Conservation (phyloP, 257 asterid species). For the Salvia miltiorrhiza region DNA sequence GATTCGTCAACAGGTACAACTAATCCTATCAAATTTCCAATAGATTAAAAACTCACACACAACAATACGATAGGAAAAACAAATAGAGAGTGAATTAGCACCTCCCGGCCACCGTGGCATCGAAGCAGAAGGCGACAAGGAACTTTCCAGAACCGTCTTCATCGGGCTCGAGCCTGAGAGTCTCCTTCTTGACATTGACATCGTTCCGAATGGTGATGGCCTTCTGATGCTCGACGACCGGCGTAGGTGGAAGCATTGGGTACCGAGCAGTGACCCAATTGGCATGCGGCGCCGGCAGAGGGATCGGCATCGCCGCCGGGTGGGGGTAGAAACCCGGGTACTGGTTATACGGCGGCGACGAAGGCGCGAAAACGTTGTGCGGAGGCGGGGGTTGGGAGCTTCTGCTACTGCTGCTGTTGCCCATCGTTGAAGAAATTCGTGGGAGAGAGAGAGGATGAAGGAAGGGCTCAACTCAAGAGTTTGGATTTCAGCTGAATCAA, state of each 20-base stretch:
- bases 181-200: constrained; percentile 91
- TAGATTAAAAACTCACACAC: background rate
- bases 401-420: constrained; percentile 52
- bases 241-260: constrained; percentile 42
- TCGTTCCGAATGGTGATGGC: constrained; percentile 92
- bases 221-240: constrained; percentile 82
- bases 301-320: constrained; percentile 45
- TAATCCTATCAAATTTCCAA: background rate
- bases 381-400: constrained; percentile 51
- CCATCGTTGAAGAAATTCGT: constrained; percentile 35
- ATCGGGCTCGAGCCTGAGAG: constrained; percentile 72
- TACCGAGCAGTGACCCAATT: constrained; percentile 2
- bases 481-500: background rate
- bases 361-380: constrained; percentile 50
- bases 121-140: constrained; percentile 63
- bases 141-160: constrained; percentile 67
- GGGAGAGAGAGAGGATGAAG: background rate
- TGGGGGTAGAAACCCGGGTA: constrained; percentile 56
- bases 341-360: constrained; percentile 46
- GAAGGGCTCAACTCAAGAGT: background rate
- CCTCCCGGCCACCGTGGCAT: constrained; percentile 93
- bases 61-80: background rate
- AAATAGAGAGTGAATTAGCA: constrained; percentile 19
- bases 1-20: background rate
- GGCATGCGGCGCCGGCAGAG: constrained; percentile 50